Evolutionary conservation across 192 early-diverging fungal species (phyloP).

Genomic region (Linnemannia zychae): DNA sequence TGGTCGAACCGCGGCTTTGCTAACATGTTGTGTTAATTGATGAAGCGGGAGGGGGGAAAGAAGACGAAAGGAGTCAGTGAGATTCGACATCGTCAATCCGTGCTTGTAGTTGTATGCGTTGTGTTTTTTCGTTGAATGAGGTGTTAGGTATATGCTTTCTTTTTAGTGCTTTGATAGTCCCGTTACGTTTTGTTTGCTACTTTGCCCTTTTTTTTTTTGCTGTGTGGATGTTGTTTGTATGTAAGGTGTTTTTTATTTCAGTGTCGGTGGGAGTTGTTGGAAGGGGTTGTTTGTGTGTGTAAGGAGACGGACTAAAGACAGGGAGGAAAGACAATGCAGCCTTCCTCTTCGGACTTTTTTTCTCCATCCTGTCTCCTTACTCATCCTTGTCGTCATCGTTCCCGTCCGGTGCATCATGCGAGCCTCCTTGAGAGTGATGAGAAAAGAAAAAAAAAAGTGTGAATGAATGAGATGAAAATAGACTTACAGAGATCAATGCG

Average conservation of each 20-base stretch:
- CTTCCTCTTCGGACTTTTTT: slow-evolving; percentile 2
- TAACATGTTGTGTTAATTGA: slow-evolving; percentile 17
- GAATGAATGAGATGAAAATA: not conserved
- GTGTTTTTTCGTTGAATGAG: not conserved
- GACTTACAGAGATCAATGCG: slow-evolving; percentile 52
- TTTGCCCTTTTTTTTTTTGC: too few species aligned
- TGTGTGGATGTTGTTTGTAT: too few species aligned
- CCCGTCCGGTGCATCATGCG: not conserved
- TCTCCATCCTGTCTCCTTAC: not conserved
- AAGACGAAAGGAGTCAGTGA: not conserved
- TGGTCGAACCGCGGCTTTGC: slow-evolving; percentile 74
- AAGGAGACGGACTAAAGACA: not conserved
- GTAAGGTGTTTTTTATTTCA: too few species aligned
- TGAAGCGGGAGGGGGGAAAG: too few species aligned
- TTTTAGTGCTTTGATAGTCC: too few species aligned
- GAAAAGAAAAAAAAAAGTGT: not conserved
- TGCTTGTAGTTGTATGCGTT: not conserved
- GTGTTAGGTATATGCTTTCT: too few species aligned
- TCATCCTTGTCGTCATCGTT: not conserved
- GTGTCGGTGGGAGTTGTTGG: not conserved
- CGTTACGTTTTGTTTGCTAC: too few species aligned
- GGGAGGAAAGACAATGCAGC: not conserved
- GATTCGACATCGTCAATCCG: too few species aligned
- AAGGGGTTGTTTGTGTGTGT: not conserved
- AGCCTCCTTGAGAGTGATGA: not conserved